These are phyloP conservation scores for Colletotrichum tropicale DNA, from an alignment of 2,329 filamentous ascomycete genomes.

Conservation along the genomic window DNA sequence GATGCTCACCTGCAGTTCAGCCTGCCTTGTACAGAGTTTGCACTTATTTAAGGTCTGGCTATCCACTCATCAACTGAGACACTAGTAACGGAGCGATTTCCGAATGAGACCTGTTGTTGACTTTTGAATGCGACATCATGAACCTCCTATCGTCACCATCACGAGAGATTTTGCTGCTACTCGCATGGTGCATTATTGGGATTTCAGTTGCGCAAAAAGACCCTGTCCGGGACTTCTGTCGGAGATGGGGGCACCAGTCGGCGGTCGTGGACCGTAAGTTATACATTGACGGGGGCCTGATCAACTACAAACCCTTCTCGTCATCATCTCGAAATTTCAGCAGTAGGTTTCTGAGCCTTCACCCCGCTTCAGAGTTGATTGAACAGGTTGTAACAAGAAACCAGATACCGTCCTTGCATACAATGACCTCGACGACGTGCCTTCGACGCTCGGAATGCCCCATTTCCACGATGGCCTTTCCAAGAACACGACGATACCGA, in stretches of 20 bases:
- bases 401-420: neutral
- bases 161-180: neutral
- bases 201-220: neutral
- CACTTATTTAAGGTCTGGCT: neutral
- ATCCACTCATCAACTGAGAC: neutral
- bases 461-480: neutral
- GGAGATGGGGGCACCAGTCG: neutral
- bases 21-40: neutral
- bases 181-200: neutral
- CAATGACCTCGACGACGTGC: neutral
- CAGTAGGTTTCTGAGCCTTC: neutral
- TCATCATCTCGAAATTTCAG: neutral
- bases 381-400: neutral
- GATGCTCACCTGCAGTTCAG: neutral
- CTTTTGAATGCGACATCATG: neutral
- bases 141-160: fast-evolving
- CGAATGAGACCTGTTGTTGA: neutral
- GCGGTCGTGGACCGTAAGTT: neutral
- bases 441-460: neutral
- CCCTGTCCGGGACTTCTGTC: neutral
- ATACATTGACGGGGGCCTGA: neutral
- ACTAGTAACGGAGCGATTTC: neutral
- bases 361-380: neutral
- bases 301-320: neutral
- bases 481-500: neutral